phyloP scores from a whole-genome alignment of 441 rosid species.

The Jatropha multifida region DNA sequence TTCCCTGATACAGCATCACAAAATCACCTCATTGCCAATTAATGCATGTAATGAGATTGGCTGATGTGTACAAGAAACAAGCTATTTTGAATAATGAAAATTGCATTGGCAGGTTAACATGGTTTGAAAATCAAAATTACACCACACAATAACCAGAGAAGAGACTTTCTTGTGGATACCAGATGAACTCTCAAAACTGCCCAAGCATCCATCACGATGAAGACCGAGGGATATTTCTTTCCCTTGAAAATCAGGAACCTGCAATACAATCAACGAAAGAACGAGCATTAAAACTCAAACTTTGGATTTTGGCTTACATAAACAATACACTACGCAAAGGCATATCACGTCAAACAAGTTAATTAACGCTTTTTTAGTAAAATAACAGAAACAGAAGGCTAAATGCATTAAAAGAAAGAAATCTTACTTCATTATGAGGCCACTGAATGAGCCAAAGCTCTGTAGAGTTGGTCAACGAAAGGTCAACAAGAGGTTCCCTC shows the following conservation, averaged over 20 bases:
- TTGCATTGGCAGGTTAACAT: too few relatives aligned
- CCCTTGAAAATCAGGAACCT: slow-evolving; percentile 65
- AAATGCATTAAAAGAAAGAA: too few relatives aligned
- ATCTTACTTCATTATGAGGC: slow-evolving; percentile 53
- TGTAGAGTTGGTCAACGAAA: slow-evolving; percentile 33
- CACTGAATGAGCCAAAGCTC: slow-evolving; percentile 87
- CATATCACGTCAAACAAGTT: too few relatives aligned
- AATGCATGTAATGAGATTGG: background rate
- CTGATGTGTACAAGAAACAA: background rate
- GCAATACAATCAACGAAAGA: slow-evolving; percentile 17
- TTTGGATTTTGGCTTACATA: background rate
- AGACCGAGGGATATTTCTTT: slow-evolving; percentile 47
- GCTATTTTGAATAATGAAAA: background rate
- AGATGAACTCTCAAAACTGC: slow-evolving; percentile 53
- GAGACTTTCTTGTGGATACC: slow-evolving; percentile 33
- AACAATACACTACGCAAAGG: background rate
- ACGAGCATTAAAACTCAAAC: background rate
- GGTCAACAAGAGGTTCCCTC: slow-evolving; percentile 44
- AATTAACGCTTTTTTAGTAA: too few relatives aligned
- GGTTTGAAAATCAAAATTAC: background rate
- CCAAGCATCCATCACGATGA: slow-evolving; percentile 47
- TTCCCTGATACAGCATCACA: slow-evolving; percentile 45
- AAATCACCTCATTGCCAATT: background rate
- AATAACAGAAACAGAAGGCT: too few relatives aligned
- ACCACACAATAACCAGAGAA: background rate